phyloP scores from a whole-genome alignment of 345 rosid genomes.

The Euclidium syriacum region DNA sequence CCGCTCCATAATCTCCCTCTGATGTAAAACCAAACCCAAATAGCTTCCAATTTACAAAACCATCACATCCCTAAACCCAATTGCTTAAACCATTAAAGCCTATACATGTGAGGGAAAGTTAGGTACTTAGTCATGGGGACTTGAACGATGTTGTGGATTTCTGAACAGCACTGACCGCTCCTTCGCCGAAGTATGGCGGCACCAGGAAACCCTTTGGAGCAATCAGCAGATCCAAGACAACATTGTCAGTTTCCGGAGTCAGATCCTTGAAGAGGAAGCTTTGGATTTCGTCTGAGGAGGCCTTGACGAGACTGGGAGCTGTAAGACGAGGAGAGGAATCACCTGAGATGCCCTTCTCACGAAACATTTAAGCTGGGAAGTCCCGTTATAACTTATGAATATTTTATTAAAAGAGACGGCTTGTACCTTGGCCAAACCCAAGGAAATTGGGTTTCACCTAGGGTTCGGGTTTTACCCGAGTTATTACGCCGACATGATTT shows the following conservation, averaged over 20 bases:
- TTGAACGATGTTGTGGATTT: conserved; percentile 68
- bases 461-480: too few species aligned
- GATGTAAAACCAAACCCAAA: conserved; percentile 40
- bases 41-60: too few species aligned
- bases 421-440: too few species aligned
- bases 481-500: too few species aligned
- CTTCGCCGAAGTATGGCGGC: conserved; percentile 70
- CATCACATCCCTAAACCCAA: too few species aligned
- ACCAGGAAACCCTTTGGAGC: conserved; percentile 57
- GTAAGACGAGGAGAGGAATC: conserved; percentile 22
- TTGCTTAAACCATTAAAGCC: too few species aligned
- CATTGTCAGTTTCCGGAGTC: conserved; percentile 39
- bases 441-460: too few species aligned
- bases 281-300: conserved; percentile 38
- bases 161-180: conserved; percentile 64
- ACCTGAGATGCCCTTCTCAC: too few species aligned
- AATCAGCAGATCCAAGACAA: conserved; percentile 52
- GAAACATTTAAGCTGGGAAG: too few species aligned
- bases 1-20: conserved; percentile 83
- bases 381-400: too few species aligned
- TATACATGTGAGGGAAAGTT: conserved; percentile 89
- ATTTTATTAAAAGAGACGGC: too few species aligned
- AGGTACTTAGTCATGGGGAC: conserved; percentile 87
- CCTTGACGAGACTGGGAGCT: conserved; percentile 21
- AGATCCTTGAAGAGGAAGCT: conserved; percentile 46